Base-by-base conservation (phyloP, 75 land plant genomes). In the Isoetes taiwanensis region DNA sequence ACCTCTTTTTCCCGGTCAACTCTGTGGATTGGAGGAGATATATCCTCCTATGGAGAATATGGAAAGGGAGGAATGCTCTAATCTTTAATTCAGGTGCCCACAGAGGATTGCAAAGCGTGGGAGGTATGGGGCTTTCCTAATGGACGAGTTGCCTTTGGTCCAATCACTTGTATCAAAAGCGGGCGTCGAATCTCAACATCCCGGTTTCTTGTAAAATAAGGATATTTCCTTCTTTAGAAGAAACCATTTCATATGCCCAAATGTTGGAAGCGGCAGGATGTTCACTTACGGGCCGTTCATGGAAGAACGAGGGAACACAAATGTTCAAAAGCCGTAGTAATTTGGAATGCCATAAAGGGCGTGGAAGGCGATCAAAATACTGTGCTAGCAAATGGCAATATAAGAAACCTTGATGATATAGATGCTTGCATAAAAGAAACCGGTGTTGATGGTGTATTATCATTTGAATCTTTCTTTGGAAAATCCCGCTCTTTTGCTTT, bases 191-290 rank as follows among this genome's bases (percentile, higher is more conserved):
- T 60, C 78, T 94, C 34, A 31, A 65, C 21, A 83, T 85, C 11
- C 99, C 99, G 11, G 90, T 94, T 3, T 88, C 99, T 0, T 94
- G 99, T 70, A 94, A 94, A 61, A 89, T 94, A 40, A 70, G 99
- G 30, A 64, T 94, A 14, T 94, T 89, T 33, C 99, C 99, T 17
- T 61, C 65, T 30, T 33, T 94, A 12, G 61, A 84, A 55, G 84
- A 94, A 59, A 94, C 99, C 1, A 69, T 94, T 23, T 56, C 78
- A 6, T 94, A 94, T 70, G 99, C 96, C 0, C 76, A 61, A 27
- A 94, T 94, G 99, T 74, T 94, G 3, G 99, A 94, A 69, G 80
- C 78, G 14, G 89, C 99, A 52, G 99, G 99, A 3, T 94, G 99
- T 67, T 77, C 90, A 28, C 85, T 94, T n/a, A 16, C 64, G 88